Evolutionary conservation across 352 stramenopile genomes (phyloP).

Genomic region (Phytopythium kandeliae): DNA sequence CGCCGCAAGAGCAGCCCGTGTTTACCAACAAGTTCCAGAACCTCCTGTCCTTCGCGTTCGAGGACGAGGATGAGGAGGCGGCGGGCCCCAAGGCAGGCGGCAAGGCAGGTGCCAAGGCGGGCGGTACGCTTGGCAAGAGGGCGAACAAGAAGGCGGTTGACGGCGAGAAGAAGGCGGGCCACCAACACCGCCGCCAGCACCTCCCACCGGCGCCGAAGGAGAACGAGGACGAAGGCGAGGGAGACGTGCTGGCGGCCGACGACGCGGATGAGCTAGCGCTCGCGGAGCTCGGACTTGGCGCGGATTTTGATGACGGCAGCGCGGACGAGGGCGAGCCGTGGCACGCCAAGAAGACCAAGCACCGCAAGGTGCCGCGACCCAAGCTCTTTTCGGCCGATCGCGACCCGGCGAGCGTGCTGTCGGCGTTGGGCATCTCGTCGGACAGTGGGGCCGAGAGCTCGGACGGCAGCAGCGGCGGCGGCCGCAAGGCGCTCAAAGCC

Average conservation of each 20-base stretch:
- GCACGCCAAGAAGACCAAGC: slow-evolving; percentile 33
- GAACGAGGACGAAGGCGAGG: slow-evolving; percentile 11
- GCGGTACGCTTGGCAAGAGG: no score
- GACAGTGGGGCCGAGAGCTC: slow-evolving; percentile 4
- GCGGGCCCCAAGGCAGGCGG: no score
- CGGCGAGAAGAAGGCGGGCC: slow-evolving; percentile 4
- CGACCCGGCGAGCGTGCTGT: slow-evolving; percentile 24
- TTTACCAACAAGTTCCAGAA: slow-evolving; percentile 87
- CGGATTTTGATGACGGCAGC: slow-evolving; percentile 6
- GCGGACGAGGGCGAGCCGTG: slow-evolving; percentile 19
- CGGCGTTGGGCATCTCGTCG: slow-evolving; percentile 21
- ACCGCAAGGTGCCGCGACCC: slow-evolving; percentile 27
- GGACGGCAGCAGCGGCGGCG: slow-evolving; percentile 4
- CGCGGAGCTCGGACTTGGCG: slow-evolving; percentile 42
- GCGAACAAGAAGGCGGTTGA: no score
- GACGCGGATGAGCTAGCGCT: slow-evolving; percentile 29
- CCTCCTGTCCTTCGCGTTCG: slow-evolving; percentile 66
- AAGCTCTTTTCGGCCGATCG: slow-evolving; percentile 28
- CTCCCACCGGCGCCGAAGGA: slow-evolving; percentile 5
- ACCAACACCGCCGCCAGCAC: not conserved
- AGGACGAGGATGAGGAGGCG: no score
- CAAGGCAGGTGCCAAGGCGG: no score
- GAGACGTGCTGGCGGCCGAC: slow-evolving; percentile 8
- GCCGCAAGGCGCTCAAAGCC: slow-evolving; percentile 56
- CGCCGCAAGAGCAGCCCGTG: slow-evolving; percentile 26